These are phyloP conservation scores for Fusarium buxicola DNA, from an alignment of 2,329 filamentous ascomycete species.

Conservation along the genomic window DNA sequence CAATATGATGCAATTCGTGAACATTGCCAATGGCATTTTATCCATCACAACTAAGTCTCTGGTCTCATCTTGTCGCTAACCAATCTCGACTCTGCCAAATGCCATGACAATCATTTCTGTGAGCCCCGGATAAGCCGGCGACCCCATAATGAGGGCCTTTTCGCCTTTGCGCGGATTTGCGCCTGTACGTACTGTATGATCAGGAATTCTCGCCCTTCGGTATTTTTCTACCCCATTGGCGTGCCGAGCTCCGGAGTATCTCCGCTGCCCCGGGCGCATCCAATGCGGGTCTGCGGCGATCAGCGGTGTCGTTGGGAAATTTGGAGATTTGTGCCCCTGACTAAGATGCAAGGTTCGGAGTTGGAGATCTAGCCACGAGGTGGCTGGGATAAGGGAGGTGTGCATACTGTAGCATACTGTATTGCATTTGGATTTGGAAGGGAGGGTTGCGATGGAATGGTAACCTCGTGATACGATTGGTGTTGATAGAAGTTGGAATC, in stretches of 20 bases:
- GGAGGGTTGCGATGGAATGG: no score
- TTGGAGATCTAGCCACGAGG: conserved; percentile 30
- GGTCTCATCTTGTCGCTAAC: conserved; percentile 7
- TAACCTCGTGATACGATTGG: no score
- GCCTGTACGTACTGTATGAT: conserved; percentile 10
- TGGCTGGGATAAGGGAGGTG: conserved; percentile 13
- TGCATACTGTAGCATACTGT: no score
- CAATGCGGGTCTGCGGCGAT: conserved; percentile 32
- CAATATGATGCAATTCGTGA: neutral
- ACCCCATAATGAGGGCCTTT: conserved; percentile 4
- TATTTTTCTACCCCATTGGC: conserved; percentile 1
- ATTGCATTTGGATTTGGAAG: no score
- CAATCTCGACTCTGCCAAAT: conserved; percentile 25
- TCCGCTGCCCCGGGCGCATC: conserved; percentile 38
- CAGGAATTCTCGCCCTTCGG: neutral
- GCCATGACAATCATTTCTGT: conserved; percentile 11
- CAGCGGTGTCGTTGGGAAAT: conserved; percentile 9
- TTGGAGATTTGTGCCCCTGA: conserved; percentile 27
- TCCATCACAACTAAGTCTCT: conserved; percentile 11
- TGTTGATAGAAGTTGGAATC: no score
- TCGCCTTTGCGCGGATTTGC: conserved; percentile 15
- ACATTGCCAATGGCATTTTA: neutral
- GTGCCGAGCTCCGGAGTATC: conserved; percentile 46
- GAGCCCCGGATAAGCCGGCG: conserved; percentile 14
- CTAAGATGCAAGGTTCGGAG: conserved; percentile 9